These are phyloP conservation scores for Singerocomus inundabilis DNA, from an alignment of 1,284 basidiomycete species.

Conservation along the genomic window DNA sequence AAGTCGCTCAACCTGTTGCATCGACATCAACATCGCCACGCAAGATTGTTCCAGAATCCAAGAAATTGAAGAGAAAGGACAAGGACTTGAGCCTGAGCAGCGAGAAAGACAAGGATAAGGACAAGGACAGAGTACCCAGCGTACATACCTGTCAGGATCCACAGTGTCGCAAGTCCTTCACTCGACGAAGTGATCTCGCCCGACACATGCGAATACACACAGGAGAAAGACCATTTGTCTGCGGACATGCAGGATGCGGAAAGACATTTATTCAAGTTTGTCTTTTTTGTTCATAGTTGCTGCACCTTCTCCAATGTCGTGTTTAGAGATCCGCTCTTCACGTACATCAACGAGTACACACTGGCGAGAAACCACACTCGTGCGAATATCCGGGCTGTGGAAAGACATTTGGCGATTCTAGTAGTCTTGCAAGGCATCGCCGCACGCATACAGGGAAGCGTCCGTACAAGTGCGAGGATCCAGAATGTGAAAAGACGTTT, in stretches of 20 bases:
- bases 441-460: slow-evolving; percentile 83
- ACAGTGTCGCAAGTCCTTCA: slow-evolving; percentile 72
- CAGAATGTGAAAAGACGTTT: slow-evolving; percentile 80
- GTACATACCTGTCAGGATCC: slow-evolving; percentile 60
- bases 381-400: slow-evolving; percentile 84
- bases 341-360: slow-evolving; percentile 84
- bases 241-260: slow-evolving; percentile 66
- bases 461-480: slow-evolving; percentile 78
- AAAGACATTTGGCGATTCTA: slow-evolving; percentile 85
- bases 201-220: slow-evolving; percentile 88
- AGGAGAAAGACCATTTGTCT: slow-evolving; percentile 81
- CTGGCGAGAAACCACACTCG: slow-evolving; percentile 85
- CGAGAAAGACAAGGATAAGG: slow-evolving; percentile 39
- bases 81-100: too few species aligned
- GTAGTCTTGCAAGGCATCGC: slow-evolving; percentile 84
- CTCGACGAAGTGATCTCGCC: slow-evolving; percentile 70
- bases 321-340: slow-evolving; percentile 78
- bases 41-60: slow-evolving; percentile 26
- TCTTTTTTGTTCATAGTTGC: slow-evolving; percentile 3
- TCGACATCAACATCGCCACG: slow-evolving; percentile 33
- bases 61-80: slow-evolving; percentile 40
- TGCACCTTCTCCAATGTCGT: slow-evolving; percentile 13
- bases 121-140: slow-evolving; percentile 31
- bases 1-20: slow-evolving; percentile 33
- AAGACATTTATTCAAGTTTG: slow-evolving; percentile 84